phyloP scores from a whole-genome alignment of 164 flowering plant species.

The Umbellularia californica region DNA sequence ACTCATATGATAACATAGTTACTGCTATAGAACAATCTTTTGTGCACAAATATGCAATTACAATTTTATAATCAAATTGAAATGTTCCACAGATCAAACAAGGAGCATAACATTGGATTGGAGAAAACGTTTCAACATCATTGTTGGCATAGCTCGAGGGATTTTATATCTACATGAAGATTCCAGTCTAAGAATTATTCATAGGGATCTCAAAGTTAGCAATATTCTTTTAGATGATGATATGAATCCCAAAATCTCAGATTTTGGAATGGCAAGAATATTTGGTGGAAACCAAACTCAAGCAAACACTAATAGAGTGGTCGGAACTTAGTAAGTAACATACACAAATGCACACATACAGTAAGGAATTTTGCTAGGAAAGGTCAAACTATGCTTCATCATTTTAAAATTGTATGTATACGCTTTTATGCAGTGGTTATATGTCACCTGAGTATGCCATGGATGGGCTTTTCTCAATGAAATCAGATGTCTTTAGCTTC shows the following conservation, averaged over 20 bases:
- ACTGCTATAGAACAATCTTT: too few relatives aligned
- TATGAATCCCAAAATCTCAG: conserved; percentile 43
- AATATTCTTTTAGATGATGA: conserved; percentile 44
- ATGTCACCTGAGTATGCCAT: neutral
- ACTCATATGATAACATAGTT: too few relatives aligned
- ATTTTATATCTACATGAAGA: conserved; percentile 58
- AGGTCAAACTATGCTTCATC: too few relatives aligned
- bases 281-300: conserved; percentile 24
- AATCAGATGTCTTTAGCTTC: neutral
- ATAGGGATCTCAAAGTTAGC: conserved; percentile 55
- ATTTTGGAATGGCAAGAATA: conserved; percentile 43
- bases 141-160: conserved; percentile 46
- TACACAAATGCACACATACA: neutral
- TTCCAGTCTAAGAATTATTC: conserved; percentile 44
- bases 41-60: too few relatives aligned
- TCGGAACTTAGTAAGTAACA: conserved; percentile 37
- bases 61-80: neutral
- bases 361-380: too few relatives aligned
- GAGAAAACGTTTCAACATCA: conserved; percentile 22
- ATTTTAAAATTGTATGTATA: too few relatives aligned
- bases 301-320: conserved; percentile 22
- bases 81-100: neutral
- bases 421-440: neutral
- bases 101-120: conserved; percentile 14
- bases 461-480: neutral